Conservation (phyloP, 1,284 basidiomycete genomes). For the Cronartium quercuum region DNA sequence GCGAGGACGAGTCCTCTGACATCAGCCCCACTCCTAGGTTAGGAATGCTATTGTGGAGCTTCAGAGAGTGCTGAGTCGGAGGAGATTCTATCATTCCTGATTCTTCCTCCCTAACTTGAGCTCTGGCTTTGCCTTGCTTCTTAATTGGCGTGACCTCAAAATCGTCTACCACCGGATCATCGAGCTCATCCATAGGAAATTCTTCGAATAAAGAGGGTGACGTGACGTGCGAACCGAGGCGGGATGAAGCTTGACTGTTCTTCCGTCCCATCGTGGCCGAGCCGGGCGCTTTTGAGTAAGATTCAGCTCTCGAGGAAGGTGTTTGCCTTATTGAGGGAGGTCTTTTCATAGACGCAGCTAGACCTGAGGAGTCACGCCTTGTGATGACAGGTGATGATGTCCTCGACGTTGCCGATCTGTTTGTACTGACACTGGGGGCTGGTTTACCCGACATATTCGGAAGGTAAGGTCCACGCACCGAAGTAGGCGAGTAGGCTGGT, state of each 20-base stretch:
- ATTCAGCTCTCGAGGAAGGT: not conserved
- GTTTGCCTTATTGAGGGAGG: not conserved
- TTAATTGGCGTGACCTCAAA: slow-evolving; percentile 15
- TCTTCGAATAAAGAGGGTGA: slow-evolving; percentile 32
- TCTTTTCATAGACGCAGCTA: not conserved
- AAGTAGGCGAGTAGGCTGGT: not conserved
- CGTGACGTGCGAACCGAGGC: not conserved
- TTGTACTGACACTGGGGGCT: not conserved
- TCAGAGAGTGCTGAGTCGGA: slow-evolving; percentile 43
- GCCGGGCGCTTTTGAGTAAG: not conserved
- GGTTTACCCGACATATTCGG: not conserved
- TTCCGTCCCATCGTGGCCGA: not conserved
- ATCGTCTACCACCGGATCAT: slow-evolving; percentile 8
- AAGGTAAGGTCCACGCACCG: not conserved
- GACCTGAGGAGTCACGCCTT: not conserved
- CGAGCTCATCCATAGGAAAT: slow-evolving; percentile 16
- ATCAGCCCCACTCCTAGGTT: not conserved
- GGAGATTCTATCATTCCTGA: not conserved
- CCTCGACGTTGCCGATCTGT: not conserved
- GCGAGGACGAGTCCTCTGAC: slow-evolving; percentile 50
- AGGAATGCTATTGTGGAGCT: slow-evolving; percentile 55
- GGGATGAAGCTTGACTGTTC: slow-evolving; percentile 13
- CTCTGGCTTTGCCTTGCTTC: not conserved
- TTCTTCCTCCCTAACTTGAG: not conserved
- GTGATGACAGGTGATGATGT: not conserved